A percentile compares a stretch with the other conserved stretches of the same genome.
Evolutionary conservation across 495 filamentous ascomycete genomes (phyloP).

Genomic region (Pseudotulostoma volvatum): DNA sequence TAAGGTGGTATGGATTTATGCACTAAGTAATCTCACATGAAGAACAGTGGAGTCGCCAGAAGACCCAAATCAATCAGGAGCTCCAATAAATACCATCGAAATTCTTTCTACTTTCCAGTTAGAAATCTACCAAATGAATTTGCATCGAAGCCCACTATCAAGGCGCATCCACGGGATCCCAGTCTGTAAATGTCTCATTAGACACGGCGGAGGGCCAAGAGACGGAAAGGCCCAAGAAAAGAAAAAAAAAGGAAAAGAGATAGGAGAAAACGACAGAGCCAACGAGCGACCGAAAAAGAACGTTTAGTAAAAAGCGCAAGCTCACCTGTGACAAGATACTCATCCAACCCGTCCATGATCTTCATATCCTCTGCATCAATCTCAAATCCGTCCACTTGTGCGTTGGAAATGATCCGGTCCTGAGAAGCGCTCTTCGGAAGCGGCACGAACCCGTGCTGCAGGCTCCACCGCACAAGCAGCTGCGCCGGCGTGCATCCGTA

Average conservation of each 20-base stretch:
- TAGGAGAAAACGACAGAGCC: too few relatives aligned
- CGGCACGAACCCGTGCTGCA: constrained; percentile 57
- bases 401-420: constrained; percentile 47
- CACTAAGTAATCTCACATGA: not conserved
- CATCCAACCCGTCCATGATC: constrained; percentile 47
- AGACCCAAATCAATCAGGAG: constrained; percentile 1
- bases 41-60: not conserved
- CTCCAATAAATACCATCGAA: not conserved
- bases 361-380: constrained; percentile 47
- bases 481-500: constrained; percentile 35
- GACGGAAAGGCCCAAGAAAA: too few relatives aligned
- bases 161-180: constrained; percentile 21
- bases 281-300: not conserved
- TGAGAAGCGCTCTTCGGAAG: constrained; percentile 55
- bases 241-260: too few relatives aligned
- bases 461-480: constrained; percentile 36
- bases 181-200: constrained; percentile 10
- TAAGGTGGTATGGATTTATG: too few relatives aligned
- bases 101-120: not conserved
- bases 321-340: constrained; percentile 39
- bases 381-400: constrained; percentile 47
- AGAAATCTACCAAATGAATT: too few relatives aligned
- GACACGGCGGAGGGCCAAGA: too few relatives aligned
- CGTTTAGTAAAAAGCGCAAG: not conserved
- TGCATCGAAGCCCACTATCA: too few relatives aligned